Conservation (phyloP, 2,329 filamentous ascomycete species). For the Hymenoscyphus scutula region DNA sequence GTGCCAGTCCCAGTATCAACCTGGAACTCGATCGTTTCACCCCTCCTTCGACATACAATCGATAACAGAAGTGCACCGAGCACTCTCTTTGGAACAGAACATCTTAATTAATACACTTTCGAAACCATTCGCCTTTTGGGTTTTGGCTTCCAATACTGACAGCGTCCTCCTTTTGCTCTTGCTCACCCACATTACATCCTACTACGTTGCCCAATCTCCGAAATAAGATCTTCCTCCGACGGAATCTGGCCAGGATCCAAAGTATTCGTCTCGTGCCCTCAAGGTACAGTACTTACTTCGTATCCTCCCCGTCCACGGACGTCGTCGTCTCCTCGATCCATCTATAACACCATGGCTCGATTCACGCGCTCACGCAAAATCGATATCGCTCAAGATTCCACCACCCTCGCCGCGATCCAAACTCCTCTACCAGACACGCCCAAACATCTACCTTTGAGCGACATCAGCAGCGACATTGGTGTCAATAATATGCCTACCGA, state of each 20-base stretch:
- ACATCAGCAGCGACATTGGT: slow-evolving; percentile 24
- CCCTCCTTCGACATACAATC: slow-evolving; percentile 17
- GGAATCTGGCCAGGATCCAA: neutral
- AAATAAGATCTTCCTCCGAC: slow-evolving; percentile 13
- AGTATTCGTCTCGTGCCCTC: too few species aligned
- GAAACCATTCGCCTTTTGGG: slow-evolving; percentile 12
- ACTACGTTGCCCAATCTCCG: slow-evolving; percentile 3
- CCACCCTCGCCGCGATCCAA: slow-evolving; percentile 26
- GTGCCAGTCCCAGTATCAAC: neutral
- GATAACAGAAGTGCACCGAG: slow-evolving; percentile 27
- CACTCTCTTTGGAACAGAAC: slow-evolving; percentile 21
- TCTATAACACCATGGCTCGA: slow-evolving; percentile 32
- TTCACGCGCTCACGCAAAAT: slow-evolving; percentile 34
- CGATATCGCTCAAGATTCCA: slow-evolving; percentile 32
- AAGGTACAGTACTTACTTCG: too few species aligned
- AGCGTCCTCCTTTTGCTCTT: neutral
- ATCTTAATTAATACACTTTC: slow-evolving; percentile 24
- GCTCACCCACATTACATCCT: neutral
- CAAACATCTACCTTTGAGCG: slow-evolving; percentile 19
- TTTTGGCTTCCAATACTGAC: slow-evolving; percentile 11
- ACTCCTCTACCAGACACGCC: slow-evolving; percentile 24
- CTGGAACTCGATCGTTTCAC: slow-evolving; percentile 19
- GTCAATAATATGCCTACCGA: slow-evolving; percentile 21
- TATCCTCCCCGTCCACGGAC: neutral
- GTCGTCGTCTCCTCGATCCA: neutral